Evolutionary conservation across 352 stramenopile species (phyloP), one percentile per base, ranked within the genome.

Genomic region (Aphanomyces stellatus): DNA sequence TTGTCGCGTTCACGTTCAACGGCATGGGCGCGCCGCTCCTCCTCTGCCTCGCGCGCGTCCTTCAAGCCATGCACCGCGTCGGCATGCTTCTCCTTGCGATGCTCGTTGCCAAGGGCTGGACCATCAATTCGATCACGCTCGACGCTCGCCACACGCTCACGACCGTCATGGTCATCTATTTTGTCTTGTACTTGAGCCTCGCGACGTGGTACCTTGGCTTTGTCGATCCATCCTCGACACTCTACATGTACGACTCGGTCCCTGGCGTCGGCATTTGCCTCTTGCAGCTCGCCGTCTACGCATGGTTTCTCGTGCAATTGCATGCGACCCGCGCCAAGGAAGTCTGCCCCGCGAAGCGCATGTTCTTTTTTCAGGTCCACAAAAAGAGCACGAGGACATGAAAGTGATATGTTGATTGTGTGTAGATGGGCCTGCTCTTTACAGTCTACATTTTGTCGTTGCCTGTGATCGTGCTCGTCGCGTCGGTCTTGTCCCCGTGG

Each of bases 241-340:
- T 90, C 2, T 92, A 90, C 75, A 88, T 92, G 27, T 90, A 88
- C 71, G 84, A 92, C 62, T 92, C 81, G 42, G 89, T 80, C 81
- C 80, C 80, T 4, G 73, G 77, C 2, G 62, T 90, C 48, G 78
- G 79, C 1, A 90, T 90, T 61, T 90, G 80, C 43, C 49, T 77
- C 8, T 56, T 90, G 5, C 82, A 88, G 25, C 63, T 89, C 24
- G 70, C 78, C 13, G 77, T 88, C 3, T 73, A 88, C 2, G 74
- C 73, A 3, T 90, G 82, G 80, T 90, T 90, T 49, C 65, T 80
- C 49, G 76, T 73, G 35, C 88, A 78, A 2, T 76, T 92, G n/a
- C 53, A 88, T 31, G 78, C 87, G 35, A 92, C 83, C 1, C 73
- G 81, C 2, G 79, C 78, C 6, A 81, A 78, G 42, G 80, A 90